Base-by-base conservation (phyloP, 176 grass and related monocot species). In the Rhipidocladum racemiflorum region DNA sequence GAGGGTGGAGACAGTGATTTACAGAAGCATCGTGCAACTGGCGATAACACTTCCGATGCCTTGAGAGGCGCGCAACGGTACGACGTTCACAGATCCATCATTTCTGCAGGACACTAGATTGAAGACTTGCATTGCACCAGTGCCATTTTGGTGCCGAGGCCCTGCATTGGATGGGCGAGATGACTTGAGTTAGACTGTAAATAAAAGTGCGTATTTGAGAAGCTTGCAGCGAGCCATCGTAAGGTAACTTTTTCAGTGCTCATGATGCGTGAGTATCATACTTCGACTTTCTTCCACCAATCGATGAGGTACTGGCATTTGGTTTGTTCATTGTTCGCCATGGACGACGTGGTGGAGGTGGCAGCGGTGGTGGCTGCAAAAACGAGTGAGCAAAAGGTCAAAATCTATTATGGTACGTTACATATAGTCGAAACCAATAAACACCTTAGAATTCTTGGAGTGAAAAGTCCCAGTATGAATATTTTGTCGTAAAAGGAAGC, bases 261-360 rank as follows among this genome's bases (percentile, higher is more conserved):
- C 72, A 76, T 79, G 63, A 79, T 82, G 60, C 60, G 2, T 59
- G 43, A 71, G 66, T 72, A 79, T 7, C 76, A 61, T 91, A 99
- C 91, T 89, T 99, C 63, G 85, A 80, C 67, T 91, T 95, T 88
- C 89, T 93, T 71, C 72, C 83, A 49, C 76, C 71, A 9, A 64
- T 70, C 20, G 89, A 90, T 61, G 80, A 45, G 55, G 56, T 74
- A 20, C 69, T 77, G 56, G 65, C 24, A 9, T 63, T 83, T 77
- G 72, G 42, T 83, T 88, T 96, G 79, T 80, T 91, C 13, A 18
- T 65, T 42, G 36, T 75, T 74, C 59, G 77, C 5, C 76, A 80
- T 28, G 68, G 29, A 24, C 65, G 82, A 55, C 62, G 44, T 7
- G 83, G 88, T 34, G 74, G 83, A 48, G 76, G 76, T 62, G 85